Percentiles rank a stretch among this genome's conserved stretches.
Conservation (phyloP, 768 basidiomycete species). For the Amanita thiersii region DNA sequence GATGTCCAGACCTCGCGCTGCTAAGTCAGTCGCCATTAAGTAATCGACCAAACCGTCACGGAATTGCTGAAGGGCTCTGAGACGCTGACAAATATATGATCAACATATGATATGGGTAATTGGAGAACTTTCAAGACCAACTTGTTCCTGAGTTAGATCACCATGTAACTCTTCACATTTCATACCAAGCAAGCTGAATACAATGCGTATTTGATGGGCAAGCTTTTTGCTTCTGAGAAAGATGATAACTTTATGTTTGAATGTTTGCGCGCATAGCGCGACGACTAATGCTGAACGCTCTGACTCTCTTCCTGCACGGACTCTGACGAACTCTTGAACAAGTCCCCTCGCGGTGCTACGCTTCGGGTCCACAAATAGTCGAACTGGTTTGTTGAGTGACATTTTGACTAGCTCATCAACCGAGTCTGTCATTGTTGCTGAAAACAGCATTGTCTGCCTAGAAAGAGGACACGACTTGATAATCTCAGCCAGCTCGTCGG, state of each 20-base stretch:
- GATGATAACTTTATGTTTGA: constrained; percentile 77
- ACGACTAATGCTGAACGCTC: constrained; percentile 74
- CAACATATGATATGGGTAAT: neutral
- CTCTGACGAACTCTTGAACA: constrained; percentile 91
- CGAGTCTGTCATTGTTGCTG: constrained; percentile 97
- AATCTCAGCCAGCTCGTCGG: constrained; percentile 91
- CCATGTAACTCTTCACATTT: constrained; percentile 92
- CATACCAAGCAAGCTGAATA: constrained; percentile 85
- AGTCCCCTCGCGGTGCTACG: constrained; percentile 79
- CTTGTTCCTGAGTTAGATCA: constrained; percentile 94
- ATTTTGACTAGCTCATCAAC: constrained; percentile 91
- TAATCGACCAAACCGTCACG: constrained; percentile 85
- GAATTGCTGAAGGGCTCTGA: constrained; percentile 80
- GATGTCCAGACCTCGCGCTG: constrained; percentile 93
- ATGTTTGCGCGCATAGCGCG: constrained; percentile 81
- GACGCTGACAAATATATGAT: constrained; percentile 43
- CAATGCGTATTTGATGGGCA: constrained; percentile 93
- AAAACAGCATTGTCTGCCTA: constrained; percentile 97
- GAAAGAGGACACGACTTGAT: constrained; percentile 81
- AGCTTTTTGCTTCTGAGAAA: constrained; percentile 96
- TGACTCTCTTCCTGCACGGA: constrained; percentile 69
- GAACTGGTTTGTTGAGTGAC: constrained; percentile 87
- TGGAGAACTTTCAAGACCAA: no score
- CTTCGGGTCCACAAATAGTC: constrained; percentile 94
- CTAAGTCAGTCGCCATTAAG: constrained; percentile 93